Evolutionary conservation across 2,329 filamentous ascomycete species (phyloP).

Genomic region (Thermothelomyces thermophilus): DNA sequence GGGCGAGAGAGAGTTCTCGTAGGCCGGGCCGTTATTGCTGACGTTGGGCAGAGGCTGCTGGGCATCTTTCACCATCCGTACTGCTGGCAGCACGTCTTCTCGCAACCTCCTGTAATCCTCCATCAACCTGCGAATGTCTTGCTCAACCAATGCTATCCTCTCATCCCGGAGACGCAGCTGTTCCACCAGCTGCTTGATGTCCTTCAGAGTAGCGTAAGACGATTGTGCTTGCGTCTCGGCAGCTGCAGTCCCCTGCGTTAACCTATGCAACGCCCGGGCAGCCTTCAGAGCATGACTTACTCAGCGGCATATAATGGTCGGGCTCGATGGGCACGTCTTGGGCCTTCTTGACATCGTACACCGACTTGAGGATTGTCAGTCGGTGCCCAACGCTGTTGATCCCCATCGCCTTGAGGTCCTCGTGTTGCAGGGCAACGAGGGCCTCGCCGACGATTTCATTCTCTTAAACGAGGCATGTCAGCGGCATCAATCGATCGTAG

Average conservation of each 20-base stretch:
- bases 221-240: constrained; percentile 84
- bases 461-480: constrained; percentile 46
- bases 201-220: constrained; percentile 81
- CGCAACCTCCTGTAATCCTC: constrained; percentile 84
- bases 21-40: constrained; percentile 39
- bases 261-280: background rate
- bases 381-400: constrained; percentile 89
- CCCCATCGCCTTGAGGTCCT: constrained; percentile 92
- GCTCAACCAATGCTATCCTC: constrained; percentile 75
- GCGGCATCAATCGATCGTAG: background rate
- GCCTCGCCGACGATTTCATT: constrained; percentile 93
- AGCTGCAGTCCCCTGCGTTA: constrained; percentile 45
- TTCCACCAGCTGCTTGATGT: constrained; percentile 84
- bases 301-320: constrained; percentile 88
- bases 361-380: constrained; percentile 87
- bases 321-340: constrained; percentile 87
- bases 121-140: constrained; percentile 73
- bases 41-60: constrained; percentile 73
- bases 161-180: constrained; percentile 87
- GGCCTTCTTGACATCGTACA: constrained; percentile 93
- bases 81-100: constrained; percentile 84
- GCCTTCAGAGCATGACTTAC: constrained; percentile 48
- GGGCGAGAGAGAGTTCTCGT: constrained; percentile 50
- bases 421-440: constrained; percentile 78
- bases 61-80: constrained; percentile 85